Conservation (phyloP, 495 filamentous ascomycete species). For the Trichodelitschia bisporula region DNA sequence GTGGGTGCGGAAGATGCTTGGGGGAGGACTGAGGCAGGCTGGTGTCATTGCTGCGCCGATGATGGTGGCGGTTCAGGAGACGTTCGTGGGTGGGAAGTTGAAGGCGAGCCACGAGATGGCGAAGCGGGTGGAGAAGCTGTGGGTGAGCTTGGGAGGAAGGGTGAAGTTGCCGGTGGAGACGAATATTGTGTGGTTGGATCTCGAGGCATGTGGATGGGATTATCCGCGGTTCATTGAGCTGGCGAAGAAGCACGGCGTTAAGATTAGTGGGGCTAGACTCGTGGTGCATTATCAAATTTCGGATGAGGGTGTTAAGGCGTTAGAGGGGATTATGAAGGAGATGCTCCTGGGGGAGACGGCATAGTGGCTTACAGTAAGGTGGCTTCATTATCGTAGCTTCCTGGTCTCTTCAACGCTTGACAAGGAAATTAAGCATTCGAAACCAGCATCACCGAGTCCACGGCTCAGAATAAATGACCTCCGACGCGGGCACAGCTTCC, state of each 20-base stretch:
- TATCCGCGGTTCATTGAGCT: slow-evolving; percentile 22
- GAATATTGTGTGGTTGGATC: slow-evolving; percentile 85
- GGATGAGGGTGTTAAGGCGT: slow-evolving; percentile 25
- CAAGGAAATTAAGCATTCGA: no score
- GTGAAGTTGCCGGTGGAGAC: slow-evolving; percentile 43
- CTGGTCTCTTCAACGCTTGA: no score
- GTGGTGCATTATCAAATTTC: slow-evolving; percentile 43
- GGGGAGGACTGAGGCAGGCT: slow-evolving; percentile 57
- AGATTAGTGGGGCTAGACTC: slow-evolving; percentile 24
- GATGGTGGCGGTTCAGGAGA: slow-evolving; percentile 35
- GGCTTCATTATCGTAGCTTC: no score
- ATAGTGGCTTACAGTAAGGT: no score
- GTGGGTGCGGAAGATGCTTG: slow-evolving; percentile 65
- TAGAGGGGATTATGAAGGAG: no score
- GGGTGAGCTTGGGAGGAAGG: slow-evolving; percentile 30
- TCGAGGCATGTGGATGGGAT: slow-evolving; percentile 25
- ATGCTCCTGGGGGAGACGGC: no score
- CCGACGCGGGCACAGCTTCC: no score
- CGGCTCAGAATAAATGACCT: no score
- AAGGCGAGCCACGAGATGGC: slow-evolving; percentile 35
- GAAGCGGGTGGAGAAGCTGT: slow-evolving; percentile 28
- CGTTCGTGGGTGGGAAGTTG: slow-evolving; percentile 47
- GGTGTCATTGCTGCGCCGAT: slow-evolving; percentile 34
- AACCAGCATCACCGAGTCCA: no score
- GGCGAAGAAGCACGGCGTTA: slow-evolving; percentile 28